A percentile compares a stretch with the other conserved stretches of the same genome.
These are phyloP conservation scores for Ophiostoma triangulosporum DNA, from an alignment of 2,329 filamentous ascomycete species.

Conservation along the genomic window DNA sequence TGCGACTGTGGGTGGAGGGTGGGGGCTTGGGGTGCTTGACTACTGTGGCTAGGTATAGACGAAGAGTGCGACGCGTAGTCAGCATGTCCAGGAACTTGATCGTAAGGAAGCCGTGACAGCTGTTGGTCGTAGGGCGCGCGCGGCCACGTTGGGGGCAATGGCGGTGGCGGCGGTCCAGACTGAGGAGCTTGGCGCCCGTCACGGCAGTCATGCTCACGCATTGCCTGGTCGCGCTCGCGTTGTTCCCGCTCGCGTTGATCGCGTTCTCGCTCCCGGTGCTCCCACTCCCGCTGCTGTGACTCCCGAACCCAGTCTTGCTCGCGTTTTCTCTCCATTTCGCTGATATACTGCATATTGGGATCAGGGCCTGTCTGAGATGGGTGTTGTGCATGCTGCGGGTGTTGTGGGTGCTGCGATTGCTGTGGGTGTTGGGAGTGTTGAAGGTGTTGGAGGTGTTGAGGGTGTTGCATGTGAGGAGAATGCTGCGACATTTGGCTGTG, in stretches of 20 bases:
- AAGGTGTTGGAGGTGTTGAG: background rate
- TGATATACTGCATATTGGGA: background rate
- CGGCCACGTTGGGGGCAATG: slow-evolving; percentile 13
- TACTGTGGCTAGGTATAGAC: slow-evolving; percentile 19
- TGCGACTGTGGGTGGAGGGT: slow-evolving; percentile 20
- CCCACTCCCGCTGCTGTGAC: slow-evolving; percentile 19
- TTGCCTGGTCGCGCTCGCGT: slow-evolving; percentile 11
- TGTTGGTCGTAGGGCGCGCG: slow-evolving; percentile 24
- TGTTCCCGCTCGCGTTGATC: slow-evolving; percentile 21
- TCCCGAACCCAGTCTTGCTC: slow-evolving; percentile 13
- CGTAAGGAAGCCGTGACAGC: slow-evolving; percentile 26
- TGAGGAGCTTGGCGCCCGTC: slow-evolving; percentile 27
- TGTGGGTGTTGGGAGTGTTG: background rate
- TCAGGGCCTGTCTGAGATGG: slow-evolving; percentile 22
- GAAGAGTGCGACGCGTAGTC: slow-evolving; percentile 36
- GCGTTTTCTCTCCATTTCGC: slow-evolving; percentile 10
- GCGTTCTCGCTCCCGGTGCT: slow-evolving; percentile 18
- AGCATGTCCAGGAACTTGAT: slow-evolving; percentile 24
- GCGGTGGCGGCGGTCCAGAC: slow-evolving; percentile 19
- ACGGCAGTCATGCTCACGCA: slow-evolving; percentile 20
- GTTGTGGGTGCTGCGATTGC: slow-evolving; percentile 1
- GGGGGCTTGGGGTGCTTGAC: background rate
- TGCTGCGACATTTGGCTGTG: background rate
- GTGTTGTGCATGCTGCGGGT: slow-evolving; percentile 18
- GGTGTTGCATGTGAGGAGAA: background rate